Evolutionary conservation across 345 rosid species (phyloP), one percentile per base, ranked within the genome.

Genomic region (Ceriops zippeliana): DNA sequence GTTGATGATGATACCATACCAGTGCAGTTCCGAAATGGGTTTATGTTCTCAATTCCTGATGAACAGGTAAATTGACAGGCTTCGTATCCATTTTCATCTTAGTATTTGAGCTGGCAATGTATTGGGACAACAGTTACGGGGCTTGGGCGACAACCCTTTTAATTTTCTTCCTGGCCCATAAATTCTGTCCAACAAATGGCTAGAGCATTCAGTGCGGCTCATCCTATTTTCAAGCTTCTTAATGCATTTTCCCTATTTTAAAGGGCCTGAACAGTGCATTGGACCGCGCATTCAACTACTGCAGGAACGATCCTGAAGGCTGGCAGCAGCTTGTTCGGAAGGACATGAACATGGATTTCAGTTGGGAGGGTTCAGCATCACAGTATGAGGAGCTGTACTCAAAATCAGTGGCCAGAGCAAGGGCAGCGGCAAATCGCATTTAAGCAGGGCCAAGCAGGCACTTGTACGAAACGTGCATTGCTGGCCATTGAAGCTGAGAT

Each of bases 361-460:
- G 99, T 71, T 91, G 99, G 99, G 89, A 82, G 62, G 65, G 85
- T 74, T 91, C 99, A 0, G 90, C 97, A 5, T 65, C 84, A 24
- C 90, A 87, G 54, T 95, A 91, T 24, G 97, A 91, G 78, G 93
- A 88, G 54, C 96, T 95, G 49, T 95, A 95, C 79, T 38, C 82
- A 2, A 83, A 81, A 52, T 80, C 97, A 22, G 85, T 86, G 61
- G 81, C 91, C 47, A 79, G 89, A 79, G 99, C 97, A 32, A 86
- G 78, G 76, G 80, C 92, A 61, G 65, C 86, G 2, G 61, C 75
- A 62, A 77, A 58, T 76, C 83, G 74, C 59, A 53, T 64, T 51
- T 81, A 74, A 79, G 67, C 46, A 20, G 42, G 57, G 37, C 42
- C 5, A 3, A 58, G 26, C 28, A 22, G 17, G 42, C 38, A 2